A percentile compares a stretch with the other conserved stretches of the same genome.
Conservation (phyloP, 2,329 filamentous ascomycete genomes). For the Xylariales sp. region DNA sequence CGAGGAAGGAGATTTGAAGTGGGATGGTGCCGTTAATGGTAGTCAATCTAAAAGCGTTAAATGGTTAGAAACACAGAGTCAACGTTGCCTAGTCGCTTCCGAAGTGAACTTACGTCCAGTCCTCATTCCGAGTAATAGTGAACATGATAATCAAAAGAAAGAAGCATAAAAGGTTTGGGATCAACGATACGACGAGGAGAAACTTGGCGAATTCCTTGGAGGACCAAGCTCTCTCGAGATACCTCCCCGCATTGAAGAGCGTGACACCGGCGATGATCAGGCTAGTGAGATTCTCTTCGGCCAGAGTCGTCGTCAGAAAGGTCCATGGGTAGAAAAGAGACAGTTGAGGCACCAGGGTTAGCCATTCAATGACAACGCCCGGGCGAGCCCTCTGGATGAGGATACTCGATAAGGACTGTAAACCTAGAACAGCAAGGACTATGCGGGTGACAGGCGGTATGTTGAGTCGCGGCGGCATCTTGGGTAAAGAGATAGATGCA, state of each 20-base stretch:
- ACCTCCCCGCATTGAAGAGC: slow-evolving; percentile 91
- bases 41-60: slow-evolving; percentile 68
- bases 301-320: slow-evolving; percentile 83
- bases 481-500: slow-evolving; percentile 43
- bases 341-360: slow-evolving; percentile 85
- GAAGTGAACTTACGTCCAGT: slow-evolving; percentile 71
- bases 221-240: slow-evolving; percentile 96
- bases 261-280: slow-evolving; percentile 80
- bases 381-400: slow-evolving; percentile 74
- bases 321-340: slow-evolving; percentile 95
- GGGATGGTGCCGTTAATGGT: slow-evolving; percentile 90
- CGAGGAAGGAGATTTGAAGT: slow-evolving; percentile 91
- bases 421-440: slow-evolving; percentile 78
- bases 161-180: slow-evolving; percentile 84
- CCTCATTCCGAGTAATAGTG: slow-evolving; percentile 72
- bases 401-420: slow-evolving; percentile 85
- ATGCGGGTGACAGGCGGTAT: slow-evolving; percentile 91
- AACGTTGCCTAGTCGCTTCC: not conserved
- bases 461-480: slow-evolving; percentile 86
- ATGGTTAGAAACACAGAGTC: slow-evolving; percentile 35
- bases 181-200: slow-evolving; percentile 77
- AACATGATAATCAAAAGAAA: slow-evolving; percentile 79
- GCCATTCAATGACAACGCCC: slow-evolving; percentile 82
- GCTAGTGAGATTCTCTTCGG: slow-evolving; percentile 94
- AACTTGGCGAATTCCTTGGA: slow-evolving; percentile 93